A percentile compares a stretch with the other conserved stretches of the same genome.
These are phyloP conservation scores for Neocatenulostroma microsporum DNA, from an alignment of 2,329 filamentous ascomycete genomes.

Conservation along the genomic window DNA sequence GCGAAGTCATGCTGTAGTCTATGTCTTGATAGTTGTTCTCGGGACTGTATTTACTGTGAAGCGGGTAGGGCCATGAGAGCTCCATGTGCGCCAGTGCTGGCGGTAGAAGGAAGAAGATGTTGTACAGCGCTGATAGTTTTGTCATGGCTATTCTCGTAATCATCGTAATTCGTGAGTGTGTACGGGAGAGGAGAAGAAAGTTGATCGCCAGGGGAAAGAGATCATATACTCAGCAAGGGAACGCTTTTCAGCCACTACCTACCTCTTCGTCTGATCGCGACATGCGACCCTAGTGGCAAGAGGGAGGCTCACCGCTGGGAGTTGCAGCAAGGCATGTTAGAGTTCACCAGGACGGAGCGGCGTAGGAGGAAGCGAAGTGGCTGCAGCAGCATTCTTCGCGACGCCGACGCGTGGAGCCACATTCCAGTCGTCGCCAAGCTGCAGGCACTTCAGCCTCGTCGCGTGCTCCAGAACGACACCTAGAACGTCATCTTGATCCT, in stretches of 20 bases:
- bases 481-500: too few species aligned
- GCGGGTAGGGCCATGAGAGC: constrained; percentile 48
- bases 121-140: constrained; percentile 8
- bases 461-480: too few species aligned
- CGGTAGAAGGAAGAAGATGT: constrained; percentile 12
- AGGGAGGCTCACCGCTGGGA: not conserved
- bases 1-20: constrained; percentile 66
- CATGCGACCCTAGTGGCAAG: constrained; percentile 2
- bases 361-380: constrained; percentile 8
- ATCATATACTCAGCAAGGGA: constrained; percentile 7
- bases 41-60: constrained; percentile 45
- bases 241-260: constrained; percentile 5
- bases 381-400: constrained; percentile 14
- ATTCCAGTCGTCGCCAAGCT: constrained; percentile 10
- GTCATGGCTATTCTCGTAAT: constrained; percentile 4
- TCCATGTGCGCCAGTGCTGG: constrained; percentile 43
- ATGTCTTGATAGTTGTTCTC: constrained; percentile 38
- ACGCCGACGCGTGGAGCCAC: constrained; percentile 3
- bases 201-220: constrained; percentile 1
- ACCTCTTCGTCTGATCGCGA: constrained; percentile 1
- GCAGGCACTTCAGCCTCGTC: constrained; percentile 3
- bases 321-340: constrained; percentile 5
- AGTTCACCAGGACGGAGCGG: constrained; percentile 5
- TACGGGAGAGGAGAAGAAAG: not conserved
- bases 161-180: constrained; percentile 3